Conservation (phyloP, 768 basidiomycete genomes). For the Tylopilus cervinicoccineus region DNA sequence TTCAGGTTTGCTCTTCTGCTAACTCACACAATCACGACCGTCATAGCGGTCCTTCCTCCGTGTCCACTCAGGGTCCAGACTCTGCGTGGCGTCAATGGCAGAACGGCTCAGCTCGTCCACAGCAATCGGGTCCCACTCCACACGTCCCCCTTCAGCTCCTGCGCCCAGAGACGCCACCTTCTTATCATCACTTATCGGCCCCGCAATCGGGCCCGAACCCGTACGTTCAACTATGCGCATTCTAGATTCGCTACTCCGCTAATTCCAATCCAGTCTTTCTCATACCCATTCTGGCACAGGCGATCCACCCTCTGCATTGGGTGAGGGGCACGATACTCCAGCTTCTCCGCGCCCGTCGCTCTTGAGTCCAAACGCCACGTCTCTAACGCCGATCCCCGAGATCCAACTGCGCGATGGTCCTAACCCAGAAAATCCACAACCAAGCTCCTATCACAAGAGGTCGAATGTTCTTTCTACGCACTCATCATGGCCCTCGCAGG, state of each 20-base stretch:
- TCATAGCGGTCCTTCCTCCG: conserved; percentile 5
- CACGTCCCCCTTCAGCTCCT: conserved; percentile 26
- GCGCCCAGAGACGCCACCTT: conserved; percentile 5
- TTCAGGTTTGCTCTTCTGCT: not conserved
- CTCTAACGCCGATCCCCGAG: no score
- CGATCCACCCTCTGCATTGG: no score
- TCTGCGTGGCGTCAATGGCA: conserved; percentile 4
- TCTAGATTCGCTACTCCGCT: no score
- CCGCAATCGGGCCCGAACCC: no score
- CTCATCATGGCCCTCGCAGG: conserved; percentile 17
- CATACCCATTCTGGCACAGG: no score
- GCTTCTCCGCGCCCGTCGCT: no score
- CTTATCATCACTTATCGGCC: no score
- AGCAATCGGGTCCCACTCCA: conserved; percentile 26
- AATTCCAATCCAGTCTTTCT: no score
- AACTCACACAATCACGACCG: conserved; percentile 1
- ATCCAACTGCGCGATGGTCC: conserved; percentile 5
- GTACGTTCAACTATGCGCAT: no score
- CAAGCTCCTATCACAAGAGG: not conserved
- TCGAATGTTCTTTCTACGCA: conserved; percentile 2
- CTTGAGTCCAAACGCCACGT: no score
- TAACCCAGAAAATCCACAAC: conserved; percentile 2
- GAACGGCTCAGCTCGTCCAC: conserved; percentile 6
- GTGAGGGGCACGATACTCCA: no score
- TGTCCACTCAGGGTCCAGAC: conserved; percentile 14